Percentiles rank a stretch among this genome's conserved stretches.
Evolutionary conservation across 2,329 filamentous ascomycete species (phyloP).

Genomic region (Biscogniauxia mediterranea): DNA sequence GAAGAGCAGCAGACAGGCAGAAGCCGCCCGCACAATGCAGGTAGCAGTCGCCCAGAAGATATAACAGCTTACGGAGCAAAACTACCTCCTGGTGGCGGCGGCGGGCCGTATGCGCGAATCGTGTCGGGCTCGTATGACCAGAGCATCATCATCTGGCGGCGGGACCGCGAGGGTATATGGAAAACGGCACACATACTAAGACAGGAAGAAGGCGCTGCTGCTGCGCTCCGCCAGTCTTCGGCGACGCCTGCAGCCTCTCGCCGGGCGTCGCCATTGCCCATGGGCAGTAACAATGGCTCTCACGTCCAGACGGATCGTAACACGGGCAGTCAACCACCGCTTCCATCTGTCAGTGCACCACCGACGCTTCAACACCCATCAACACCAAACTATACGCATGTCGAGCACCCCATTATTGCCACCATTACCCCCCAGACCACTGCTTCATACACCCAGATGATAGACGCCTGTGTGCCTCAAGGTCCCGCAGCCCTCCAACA

Average conservation of each 20-base stretch:
- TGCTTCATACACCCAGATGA: constrained; percentile 48
- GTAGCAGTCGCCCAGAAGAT: constrained; percentile 71
- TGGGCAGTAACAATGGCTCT: constrained; percentile 7
- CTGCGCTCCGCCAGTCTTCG: constrained; percentile 38
- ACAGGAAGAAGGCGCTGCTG: constrained; percentile 67
- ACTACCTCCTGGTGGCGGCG: constrained; percentile 85
- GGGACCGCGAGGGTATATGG: constrained; percentile 83
- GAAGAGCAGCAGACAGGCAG: constrained; percentile 35
- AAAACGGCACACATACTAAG: constrained; percentile 70
- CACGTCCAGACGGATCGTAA: constrained; percentile 10
- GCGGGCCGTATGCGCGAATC: constrained; percentile 87
- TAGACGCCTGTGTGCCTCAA: constrained; percentile 52
- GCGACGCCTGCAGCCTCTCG: constrained; percentile 10
- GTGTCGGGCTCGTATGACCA: constrained; percentile 97
- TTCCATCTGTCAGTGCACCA: constrained; percentile 25
- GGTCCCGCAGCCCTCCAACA: constrained; percentile 48
- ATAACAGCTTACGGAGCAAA: constrained; percentile 80
- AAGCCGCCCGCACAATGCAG: constrained; percentile 58
- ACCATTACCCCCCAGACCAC: constrained; percentile 36
- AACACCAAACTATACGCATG: constrained; percentile 25
- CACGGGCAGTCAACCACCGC: constrained; percentile 13
- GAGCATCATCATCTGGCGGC: constrained; percentile 91
- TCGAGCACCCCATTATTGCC: constrained; percentile 33
- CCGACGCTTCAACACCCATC: constrained; percentile 26
- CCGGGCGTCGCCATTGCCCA: constrained; percentile 14